Conservation (phyloP, 257 asterid species). For the Parsonsia alboflavescens region DNA sequence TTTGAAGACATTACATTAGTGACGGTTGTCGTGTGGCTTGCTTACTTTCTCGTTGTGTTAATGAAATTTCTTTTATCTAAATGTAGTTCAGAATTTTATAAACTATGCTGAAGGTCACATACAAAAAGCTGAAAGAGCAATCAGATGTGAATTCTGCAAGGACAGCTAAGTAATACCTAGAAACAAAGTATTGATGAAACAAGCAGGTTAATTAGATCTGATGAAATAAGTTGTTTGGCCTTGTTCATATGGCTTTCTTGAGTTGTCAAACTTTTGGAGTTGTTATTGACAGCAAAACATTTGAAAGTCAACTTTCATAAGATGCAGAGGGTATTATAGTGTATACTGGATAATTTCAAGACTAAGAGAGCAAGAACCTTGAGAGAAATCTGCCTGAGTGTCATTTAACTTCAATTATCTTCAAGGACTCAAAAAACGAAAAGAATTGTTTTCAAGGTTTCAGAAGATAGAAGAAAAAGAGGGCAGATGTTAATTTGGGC, state of each 20-base stretch:
- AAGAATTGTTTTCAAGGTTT: neutral
- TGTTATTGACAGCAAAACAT: neutral
- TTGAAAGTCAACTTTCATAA: neutral
- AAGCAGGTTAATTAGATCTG: neutral
- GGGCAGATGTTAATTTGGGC: neutral
- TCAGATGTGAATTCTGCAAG: neutral
- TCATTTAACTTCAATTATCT: neutral
- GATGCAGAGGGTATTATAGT: neutral
- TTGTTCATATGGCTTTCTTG: neutral
- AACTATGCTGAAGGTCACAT: neutral
- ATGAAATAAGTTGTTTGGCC: neutral
- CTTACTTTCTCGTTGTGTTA: neutral
- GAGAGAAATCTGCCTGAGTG: neutral
- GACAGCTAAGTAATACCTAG: neutral
- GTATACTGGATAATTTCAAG: neutral
- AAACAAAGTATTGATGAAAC: neutral
- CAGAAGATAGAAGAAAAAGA: neutral
- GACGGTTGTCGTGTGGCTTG: neutral
- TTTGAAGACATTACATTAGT: neutral
- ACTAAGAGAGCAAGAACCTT: neutral
- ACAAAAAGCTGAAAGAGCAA: neutral
- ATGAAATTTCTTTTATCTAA: neutral
- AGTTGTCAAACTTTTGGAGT: neutral
- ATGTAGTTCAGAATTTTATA: neutral
- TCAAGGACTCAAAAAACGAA: neutral